A percentile compares a stretch with the other conserved stretches of the same genome.
Conservation (phyloP, 495 filamentous ascomycete genomes). For the Corynascus novoguineensis region DNA sequence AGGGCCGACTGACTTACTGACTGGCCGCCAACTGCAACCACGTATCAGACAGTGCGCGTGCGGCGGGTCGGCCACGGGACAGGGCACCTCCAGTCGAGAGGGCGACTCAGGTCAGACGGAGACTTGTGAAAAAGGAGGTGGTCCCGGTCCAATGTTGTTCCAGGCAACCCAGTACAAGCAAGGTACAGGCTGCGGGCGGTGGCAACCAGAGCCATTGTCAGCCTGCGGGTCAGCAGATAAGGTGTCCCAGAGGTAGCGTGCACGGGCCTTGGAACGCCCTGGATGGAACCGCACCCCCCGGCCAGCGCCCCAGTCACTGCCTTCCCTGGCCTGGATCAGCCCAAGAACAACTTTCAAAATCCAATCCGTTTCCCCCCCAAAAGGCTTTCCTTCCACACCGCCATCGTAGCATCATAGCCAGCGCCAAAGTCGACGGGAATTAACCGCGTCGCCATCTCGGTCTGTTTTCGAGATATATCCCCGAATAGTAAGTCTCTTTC, state of each 20-base stretch:
- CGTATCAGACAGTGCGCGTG: not conserved
- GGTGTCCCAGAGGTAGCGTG: constrained; percentile 23
- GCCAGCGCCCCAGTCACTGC: constrained; percentile 12
- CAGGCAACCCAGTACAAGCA: constrained; percentile 13
- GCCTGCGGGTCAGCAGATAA: constrained; percentile 24
- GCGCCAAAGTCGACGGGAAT: constrained; percentile 26
- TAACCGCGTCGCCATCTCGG: constrained; percentile 28
- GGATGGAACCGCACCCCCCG: not conserved
- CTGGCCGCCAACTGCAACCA: not conserved
- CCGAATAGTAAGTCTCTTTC: constrained; percentile 29
- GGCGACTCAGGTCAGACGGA: not conserved
- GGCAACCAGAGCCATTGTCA: not conserved
- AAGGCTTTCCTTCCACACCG: constrained; percentile 32
- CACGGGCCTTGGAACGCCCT: constrained; percentile 14
- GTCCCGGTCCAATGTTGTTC: constrained; percentile 29
- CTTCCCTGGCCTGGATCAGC: constrained; percentile 23
- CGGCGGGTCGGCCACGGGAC: not conserved
- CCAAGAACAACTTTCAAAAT: constrained; percentile 40
- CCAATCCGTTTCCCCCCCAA: constrained; percentile 27
- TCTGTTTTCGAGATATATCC: constrained; percentile 18
- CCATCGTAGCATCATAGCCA: constrained; percentile 28
- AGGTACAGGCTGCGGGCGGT: constrained; percentile 7
- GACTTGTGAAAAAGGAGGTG: constrained; percentile 1
- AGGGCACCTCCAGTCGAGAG: no score
- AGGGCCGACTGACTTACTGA: constrained; percentile 1